Percentiles rank a stretch among this genome's conserved stretches.
These are phyloP conservation scores for Geum urbanum DNA, from an alignment of 306 rosid species.

Conservation along the genomic window DNA sequence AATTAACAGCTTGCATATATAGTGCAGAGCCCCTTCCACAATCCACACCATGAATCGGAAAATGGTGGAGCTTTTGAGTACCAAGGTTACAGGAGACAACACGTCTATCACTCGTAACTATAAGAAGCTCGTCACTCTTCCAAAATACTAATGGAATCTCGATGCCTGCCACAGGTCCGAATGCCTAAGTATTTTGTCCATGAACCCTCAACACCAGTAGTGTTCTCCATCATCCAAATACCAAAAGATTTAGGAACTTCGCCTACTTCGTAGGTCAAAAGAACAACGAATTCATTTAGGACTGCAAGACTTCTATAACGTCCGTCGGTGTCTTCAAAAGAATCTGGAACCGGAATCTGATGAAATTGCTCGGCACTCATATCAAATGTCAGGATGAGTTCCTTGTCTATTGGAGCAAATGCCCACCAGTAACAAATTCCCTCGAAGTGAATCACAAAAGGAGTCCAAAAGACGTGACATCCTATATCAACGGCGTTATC, in stretches of 20 bases:
- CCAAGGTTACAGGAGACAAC: neutral
- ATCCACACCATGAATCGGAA: neutral
- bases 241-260: neutral
- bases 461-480: neutral
- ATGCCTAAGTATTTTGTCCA: neutral
- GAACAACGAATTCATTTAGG: neutral
- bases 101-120: neutral
- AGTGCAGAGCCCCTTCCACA: too few species aligned
- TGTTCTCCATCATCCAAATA: neutral
- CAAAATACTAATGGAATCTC: neutral
- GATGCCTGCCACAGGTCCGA: neutral
- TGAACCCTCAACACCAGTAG: neutral
- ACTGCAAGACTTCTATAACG: neutral
- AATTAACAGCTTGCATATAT: neutral
- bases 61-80: neutral
- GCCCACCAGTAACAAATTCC: neutral
- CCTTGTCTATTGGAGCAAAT: neutral
- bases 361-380: neutral
- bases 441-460: neutral
- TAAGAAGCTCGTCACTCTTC: slow-evolving; percentile 5
- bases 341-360: neutral
- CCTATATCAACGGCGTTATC: neutral
- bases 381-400: neutral
- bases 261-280: neutral
- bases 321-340: neutral